These are phyloP conservation scores for Puccinia novopanici DNA, from an alignment of 1,284 basidiomycete genomes.

Conservation along the genomic window DNA sequence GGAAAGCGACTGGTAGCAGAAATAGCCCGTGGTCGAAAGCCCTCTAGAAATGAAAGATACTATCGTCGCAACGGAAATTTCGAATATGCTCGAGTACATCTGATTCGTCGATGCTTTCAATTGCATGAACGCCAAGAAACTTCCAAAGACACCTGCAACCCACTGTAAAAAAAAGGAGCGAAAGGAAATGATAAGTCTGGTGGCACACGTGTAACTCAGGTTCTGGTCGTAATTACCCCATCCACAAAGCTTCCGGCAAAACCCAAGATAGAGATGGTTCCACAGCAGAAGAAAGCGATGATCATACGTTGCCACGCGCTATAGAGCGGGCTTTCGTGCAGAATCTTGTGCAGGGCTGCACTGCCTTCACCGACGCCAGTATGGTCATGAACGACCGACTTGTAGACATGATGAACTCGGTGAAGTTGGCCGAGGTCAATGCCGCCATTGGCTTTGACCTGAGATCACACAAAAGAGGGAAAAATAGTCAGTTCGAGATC, in stretches of 20 bases:
- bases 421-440: constrained; percentile 64
- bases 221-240: constrained; percentile 60
- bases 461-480: constrained; percentile 14
- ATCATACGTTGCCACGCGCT: constrained; percentile 68
- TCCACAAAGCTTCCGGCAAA: constrained; percentile 81
- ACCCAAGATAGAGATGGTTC: constrained; percentile 72
- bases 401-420: constrained; percentile 66
- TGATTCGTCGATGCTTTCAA: constrained; percentile 75
- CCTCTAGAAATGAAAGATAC: constrained; percentile 77
- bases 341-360: constrained; percentile 66
- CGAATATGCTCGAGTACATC: constrained; percentile 84
- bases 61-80: constrained; percentile 78
- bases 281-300: constrained; percentile 72
- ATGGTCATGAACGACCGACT: constrained; percentile 74
- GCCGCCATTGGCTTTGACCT: constrained; percentile 52
- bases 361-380: constrained; percentile 70
- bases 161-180: constrained; percentile 59
- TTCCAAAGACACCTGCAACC: constrained; percentile 72
- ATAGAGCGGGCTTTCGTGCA: constrained; percentile 63
- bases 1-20: constrained; percentile 69
- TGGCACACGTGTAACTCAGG: background rate
- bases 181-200: background rate
- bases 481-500: background rate
- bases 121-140: constrained; percentile 72
- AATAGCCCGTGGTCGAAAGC: constrained; percentile 71